Percentiles rank a stretch among this genome's conserved stretches.
These are phyloP conservation scores for Scheffersomyces lignicola DNA, from an alignment of 1,139 yeast genomes.

Conservation along the genomic window DNA sequence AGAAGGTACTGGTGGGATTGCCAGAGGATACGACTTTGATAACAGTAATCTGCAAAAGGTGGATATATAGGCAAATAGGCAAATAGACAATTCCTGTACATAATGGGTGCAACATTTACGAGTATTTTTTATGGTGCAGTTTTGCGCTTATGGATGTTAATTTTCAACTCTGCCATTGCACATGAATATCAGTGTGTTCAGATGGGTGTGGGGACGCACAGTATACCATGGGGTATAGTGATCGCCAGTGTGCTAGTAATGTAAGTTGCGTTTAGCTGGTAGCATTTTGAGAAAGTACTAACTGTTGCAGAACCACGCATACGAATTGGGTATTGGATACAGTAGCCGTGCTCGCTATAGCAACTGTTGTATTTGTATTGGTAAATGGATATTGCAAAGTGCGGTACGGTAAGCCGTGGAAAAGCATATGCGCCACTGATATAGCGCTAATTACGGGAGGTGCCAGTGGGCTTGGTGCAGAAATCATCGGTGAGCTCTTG, in stretches of 20 bases:
- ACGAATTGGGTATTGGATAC: too few species aligned
- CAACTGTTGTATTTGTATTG: constrained; percentile 5
- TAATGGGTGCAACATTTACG: neutral
- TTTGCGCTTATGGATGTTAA: too few species aligned
- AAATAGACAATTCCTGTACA: too few species aligned
- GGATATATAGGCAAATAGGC: neutral
- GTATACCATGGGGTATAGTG: constrained; percentile 9
- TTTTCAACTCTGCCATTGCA: too few species aligned
- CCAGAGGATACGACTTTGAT: constrained; percentile 70
- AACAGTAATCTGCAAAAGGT: constrained; percentile 3
- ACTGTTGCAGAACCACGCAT: too few species aligned
- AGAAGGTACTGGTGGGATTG: constrained; percentile 83
- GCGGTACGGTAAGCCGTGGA: too few species aligned
- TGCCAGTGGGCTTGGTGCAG: constrained; percentile 58
- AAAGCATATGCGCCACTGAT: constrained; percentile 18
- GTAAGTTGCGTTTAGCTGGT: too few species aligned
- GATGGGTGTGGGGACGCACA: neutral
- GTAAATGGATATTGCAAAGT: constrained; percentile 6
- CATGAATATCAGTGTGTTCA: neutral
- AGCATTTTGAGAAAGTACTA: too few species aligned
- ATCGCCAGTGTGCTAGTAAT: too few species aligned
- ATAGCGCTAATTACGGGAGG: constrained; percentile 66
- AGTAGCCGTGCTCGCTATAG: too few species aligned
- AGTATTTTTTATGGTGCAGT: too few species aligned
- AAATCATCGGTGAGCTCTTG: constrained; percentile 37